phyloP scores from a whole-genome alignment of 352 stramenopile species.

The Phytophthora agathidicida region DNA sequence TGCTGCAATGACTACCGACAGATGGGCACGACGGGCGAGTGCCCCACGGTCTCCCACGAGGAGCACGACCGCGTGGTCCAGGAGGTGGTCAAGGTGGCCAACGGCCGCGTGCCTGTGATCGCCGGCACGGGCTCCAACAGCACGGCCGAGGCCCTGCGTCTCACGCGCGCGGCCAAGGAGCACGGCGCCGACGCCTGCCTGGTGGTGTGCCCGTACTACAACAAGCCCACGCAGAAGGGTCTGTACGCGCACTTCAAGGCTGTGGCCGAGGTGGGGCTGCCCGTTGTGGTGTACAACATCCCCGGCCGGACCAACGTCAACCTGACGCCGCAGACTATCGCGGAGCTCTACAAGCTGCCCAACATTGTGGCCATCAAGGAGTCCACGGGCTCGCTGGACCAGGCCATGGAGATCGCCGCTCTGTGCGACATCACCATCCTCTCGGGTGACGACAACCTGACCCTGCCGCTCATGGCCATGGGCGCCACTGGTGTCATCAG shows the following conservation, averaged over 20 bases:
- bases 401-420: conserved; percentile 88
- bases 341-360: conserved; percentile 92
- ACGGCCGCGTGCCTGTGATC: conserved; percentile 92
- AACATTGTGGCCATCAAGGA: conserved; percentile 98
- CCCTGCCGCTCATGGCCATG: conserved; percentile 89
- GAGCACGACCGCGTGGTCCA: conserved; percentile 96
- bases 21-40: conserved; percentile 98
- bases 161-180: conserved; percentile 91
- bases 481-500: conserved; percentile 91
- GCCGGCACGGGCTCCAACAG: conserved; percentile 96
- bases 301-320: conserved; percentile 96
- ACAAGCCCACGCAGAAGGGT: conserved; percentile 97
- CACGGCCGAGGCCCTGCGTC: conserved; percentile 84
- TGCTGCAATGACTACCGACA: conserved; percentile 26
- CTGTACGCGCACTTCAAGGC: conserved; percentile 96
- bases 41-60: conserved; percentile 92
- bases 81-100: conserved; percentile 85
- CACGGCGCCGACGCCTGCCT: conserved; percentile 94
- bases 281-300: conserved; percentile 98
- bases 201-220: conserved; percentile 98
- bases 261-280: conserved; percentile 87
- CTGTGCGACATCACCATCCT: conserved; percentile 93
- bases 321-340: conserved; percentile 94
- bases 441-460: conserved; percentile 92
- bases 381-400: conserved; percentile 93